phyloP scores from a whole-genome alignment of 208 protist genomes.

The Trypanosoma vivax region DNA sequence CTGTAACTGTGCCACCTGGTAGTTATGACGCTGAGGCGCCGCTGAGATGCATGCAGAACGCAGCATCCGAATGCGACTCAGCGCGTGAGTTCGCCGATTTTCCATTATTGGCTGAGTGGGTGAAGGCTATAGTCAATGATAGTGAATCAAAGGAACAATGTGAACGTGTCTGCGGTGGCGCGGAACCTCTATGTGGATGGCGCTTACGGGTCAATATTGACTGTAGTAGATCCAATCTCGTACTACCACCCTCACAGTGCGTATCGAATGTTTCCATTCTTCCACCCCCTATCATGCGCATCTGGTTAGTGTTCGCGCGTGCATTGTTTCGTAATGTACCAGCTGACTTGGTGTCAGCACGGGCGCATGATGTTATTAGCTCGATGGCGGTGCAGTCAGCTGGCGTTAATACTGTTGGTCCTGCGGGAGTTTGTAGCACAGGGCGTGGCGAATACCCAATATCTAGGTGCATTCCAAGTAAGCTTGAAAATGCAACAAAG shows the following conservation, averaged over 20 bases:
- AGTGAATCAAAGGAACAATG: neutral
- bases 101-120: slow-evolving; percentile 12
- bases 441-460: neutral
- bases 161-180: neutral
- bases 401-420: neutral
- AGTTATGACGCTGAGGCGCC: slow-evolving; percentile 17
- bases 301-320: slow-evolving; percentile 50
- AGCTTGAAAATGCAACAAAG: slow-evolving; percentile 1
- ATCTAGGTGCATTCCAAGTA: too few relatives aligned
- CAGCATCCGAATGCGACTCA: slow-evolving; percentile 28
- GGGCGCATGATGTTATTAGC: neutral
- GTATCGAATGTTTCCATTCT: slow-evolving; percentile 29
- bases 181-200: too few relatives aligned
- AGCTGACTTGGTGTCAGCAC: slow-evolving; percentile 17
- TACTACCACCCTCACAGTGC: slow-evolving; percentile 4
- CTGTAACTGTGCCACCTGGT: neutral
- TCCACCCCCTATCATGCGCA: slow-evolving; percentile 31
- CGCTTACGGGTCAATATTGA: neutral
- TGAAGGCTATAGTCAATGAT: neutral
- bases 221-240: neutral
- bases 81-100: slow-evolving; percentile 38
- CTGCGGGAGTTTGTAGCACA: neutral
- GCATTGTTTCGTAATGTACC: slow-evolving; percentile 40
- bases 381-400: neutral
- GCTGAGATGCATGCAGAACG: slow-evolving; percentile 26